A percentile compares a stretch with the other conserved stretches of the same genome.
phyloP scores from a whole-genome alignment of 2,329 filamentous ascomycete genomes.

The Pyrenophora seminiperda region DNA sequence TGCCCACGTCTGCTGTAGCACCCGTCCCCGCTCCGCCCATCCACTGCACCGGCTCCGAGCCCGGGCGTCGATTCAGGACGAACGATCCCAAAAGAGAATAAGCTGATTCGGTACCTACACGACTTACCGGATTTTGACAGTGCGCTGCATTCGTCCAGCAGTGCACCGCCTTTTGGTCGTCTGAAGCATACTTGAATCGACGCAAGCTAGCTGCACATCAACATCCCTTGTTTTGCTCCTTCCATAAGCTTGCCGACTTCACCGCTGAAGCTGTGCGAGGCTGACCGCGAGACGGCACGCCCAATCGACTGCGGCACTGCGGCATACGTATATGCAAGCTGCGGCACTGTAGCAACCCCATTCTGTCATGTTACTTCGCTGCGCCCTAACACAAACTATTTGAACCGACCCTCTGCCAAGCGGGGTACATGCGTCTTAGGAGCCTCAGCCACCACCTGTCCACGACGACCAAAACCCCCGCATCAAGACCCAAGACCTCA shows the following conservation, averaged over 20 bases:
- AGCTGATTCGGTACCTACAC: conserved; percentile 23
- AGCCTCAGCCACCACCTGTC: conserved; percentile 11
- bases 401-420: conserved; percentile 15
- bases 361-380: conserved; percentile 13
- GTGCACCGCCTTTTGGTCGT: conserved; percentile 28
- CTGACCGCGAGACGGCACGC: conserved; percentile 10
- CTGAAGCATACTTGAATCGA: conserved; percentile 15
- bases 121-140: conserved; percentile 14
- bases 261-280: conserved; percentile 29
- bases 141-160: conserved; percentile 10
- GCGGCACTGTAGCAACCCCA: conserved; percentile 19
- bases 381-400: conserved; percentile 11
- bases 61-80: conserved; percentile 15
- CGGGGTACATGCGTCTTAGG: background rate
- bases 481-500: conserved; percentile 4
- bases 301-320: conserved; percentile 3
- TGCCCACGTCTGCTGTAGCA: background rate
- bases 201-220: conserved; percentile 18
- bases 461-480: conserved; percentile 5
- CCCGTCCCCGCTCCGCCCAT: conserved; percentile 21
- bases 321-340: conserved; percentile 12
- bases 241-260: conserved; percentile 23
- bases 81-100: conserved; percentile 19
- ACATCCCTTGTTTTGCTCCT: conserved; percentile 12
- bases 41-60: conserved; percentile 9